Percentiles rank a stretch among this genome's conserved stretches.
Evolutionary conservation across 164 flowering plant species (phyloP).

Genomic region (Paratinospora sagittata): DNA sequence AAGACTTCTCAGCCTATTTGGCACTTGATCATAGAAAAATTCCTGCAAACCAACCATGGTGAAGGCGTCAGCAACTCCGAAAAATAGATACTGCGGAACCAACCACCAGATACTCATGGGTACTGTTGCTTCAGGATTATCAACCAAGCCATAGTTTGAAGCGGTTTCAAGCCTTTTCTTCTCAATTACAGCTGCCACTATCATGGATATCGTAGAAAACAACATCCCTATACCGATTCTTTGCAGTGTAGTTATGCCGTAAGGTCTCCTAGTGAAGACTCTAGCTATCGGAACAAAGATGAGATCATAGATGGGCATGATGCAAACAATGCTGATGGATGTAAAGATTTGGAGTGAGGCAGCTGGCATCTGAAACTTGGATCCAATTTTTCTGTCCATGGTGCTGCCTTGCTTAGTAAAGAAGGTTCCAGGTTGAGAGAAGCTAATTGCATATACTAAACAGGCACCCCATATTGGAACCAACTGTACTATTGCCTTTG

Average conservation of each 20-base stretch:
- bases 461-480: conserved; percentile 14
- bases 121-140: too few relatives aligned
- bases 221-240: conserved; percentile 14
- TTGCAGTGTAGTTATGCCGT: conserved; percentile 14
- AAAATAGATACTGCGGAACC: too few relatives aligned
- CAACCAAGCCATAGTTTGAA: too few relatives aligned
- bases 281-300: conserved; percentile 10
- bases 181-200: too few relatives aligned
- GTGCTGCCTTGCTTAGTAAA: conserved; percentile 16
- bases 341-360: conserved; percentile 12
- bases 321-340: background rate
- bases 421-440: conserved; percentile 9
- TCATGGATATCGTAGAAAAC: too few relatives aligned
- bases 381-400: conserved; percentile 14
- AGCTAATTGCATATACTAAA: conserved; percentile 9
- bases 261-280: conserved; percentile 1
- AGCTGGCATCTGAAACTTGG: conserved; percentile 9
- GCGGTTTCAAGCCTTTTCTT: too few relatives aligned
- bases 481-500: conserved; percentile 7
- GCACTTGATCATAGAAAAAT: too few relatives aligned
- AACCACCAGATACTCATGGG: too few relatives aligned
- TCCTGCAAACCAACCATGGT: too few relatives aligned
- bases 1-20: too few relatives aligned
- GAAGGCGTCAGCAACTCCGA: too few relatives aligned
- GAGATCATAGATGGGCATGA: conserved; percentile 7